Evolutionary conservation across 495 filamentous ascomycete species (phyloP), one percentile per base, ranked within the genome.

Genomic region (Viridothelium virens): DNA sequence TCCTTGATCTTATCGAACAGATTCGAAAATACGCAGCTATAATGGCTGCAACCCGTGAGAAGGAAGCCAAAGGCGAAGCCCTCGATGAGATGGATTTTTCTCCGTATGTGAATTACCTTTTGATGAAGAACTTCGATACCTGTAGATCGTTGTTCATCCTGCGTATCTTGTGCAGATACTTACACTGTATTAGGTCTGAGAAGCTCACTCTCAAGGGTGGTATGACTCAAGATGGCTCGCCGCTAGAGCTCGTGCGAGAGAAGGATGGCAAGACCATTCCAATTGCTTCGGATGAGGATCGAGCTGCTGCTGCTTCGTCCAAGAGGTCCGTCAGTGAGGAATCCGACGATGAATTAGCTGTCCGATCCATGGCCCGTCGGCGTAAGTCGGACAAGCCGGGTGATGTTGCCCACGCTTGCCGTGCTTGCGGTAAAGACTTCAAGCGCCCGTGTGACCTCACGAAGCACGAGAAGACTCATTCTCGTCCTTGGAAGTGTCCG

Each of bases 391-490:
- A 77, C 18, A 76, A 73, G 65, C 75, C 76, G 37, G 73, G 74
- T 47, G 74, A 73, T 65, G 73, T 73, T 33, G 68, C 74, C 47
- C 77, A 77, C 61, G 44, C 62, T 25, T 80, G 78, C 71, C 65
- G 69, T 31, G 66, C 75, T 36, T 97, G 92, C 77, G 86, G 87
- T 76, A 96, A 95, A 77, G 85, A 91, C 71, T 97, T 96, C 83
- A 92, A 92, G 77, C 84, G 92, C 53, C 89, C 90, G 4, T 97
- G 92, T 77, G 92, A 96, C 74, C 79, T 96, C 63, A 94, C 86
- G 62, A 98, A 98, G 79, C 94, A 98, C 74, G 90, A 94, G 77
- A 98, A 97, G 80, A 97, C 94, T 1, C 94, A 98, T 74, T 89
- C 90, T 10, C 88, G 94, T 25, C 95, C 94, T 2, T 97, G 89